Conservation (phyloP, 257 asterid genomes). For the Lantana camara region DNA sequence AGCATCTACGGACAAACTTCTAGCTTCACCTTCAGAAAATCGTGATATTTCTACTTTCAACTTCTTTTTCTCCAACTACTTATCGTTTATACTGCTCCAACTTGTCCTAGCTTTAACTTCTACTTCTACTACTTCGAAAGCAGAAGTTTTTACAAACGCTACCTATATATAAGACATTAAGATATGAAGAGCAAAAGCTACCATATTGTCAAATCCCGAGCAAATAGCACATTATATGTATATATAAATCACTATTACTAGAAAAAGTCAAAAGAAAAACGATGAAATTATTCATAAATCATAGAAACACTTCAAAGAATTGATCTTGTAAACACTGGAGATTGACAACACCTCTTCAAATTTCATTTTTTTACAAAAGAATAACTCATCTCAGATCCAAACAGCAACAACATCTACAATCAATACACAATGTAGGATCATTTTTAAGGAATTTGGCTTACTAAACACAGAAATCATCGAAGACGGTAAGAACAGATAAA, state of each 20-base stretch:
- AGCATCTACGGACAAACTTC: too few species aligned
- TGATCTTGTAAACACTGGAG: constrained; percentile 2
- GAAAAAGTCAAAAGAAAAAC: not conserved
- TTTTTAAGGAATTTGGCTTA: not conserved
- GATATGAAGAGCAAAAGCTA: not conserved
- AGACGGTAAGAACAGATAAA: not conserved
- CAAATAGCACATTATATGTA: constrained; percentile 10
- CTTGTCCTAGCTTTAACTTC: too few species aligned
- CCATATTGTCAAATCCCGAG: not conserved
- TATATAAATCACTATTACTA: constrained; percentile 2
- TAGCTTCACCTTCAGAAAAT: too few species aligned
- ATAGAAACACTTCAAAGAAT: not conserved
- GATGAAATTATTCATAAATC: not conserved
- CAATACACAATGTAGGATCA: constrained; percentile 20
- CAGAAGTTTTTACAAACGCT: too few species aligned
- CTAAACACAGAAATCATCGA: not conserved
- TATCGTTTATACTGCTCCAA: too few species aligned
- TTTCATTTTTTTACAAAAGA: constrained; percentile 20
- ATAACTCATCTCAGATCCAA: constrained; percentile 8
- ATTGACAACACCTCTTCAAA: not conserved
- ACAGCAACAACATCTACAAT: constrained; percentile 20
- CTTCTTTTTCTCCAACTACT: too few species aligned
- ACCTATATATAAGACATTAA: too few species aligned
- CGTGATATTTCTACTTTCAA: too few species aligned
- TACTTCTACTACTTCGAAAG: too few species aligned